These are phyloP conservation scores for Thoreauomyces humboldtii DNA, from an alignment of 192 early-diverging fungal genomes.

Conservation along the genomic window DNA sequence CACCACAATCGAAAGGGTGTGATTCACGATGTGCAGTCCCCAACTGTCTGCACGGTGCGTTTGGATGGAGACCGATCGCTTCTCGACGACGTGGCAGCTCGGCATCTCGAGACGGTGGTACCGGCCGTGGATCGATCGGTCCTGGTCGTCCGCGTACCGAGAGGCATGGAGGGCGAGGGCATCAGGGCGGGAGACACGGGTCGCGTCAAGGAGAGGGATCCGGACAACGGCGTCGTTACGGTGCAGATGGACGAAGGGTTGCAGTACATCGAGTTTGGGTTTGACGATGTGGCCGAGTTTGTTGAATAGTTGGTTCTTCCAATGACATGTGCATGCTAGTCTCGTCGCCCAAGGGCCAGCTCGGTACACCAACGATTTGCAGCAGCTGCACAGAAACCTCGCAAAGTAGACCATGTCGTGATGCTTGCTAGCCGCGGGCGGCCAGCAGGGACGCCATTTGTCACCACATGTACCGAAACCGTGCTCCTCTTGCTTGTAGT, in stretches of 20 bases:
- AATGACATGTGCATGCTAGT: too few species aligned
- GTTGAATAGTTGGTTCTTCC: too few species aligned
- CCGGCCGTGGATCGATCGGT: too few species aligned
- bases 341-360: too few species aligned
- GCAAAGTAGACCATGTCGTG: too few species aligned
- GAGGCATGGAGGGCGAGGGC: conserved; percentile 4
- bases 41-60: conserved; percentile 19
- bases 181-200: conserved; percentile 23
- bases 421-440: too few species aligned
- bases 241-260: conserved; percentile 29
- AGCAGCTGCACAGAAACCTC: too few species aligned
- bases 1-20: conserved; percentile 34
- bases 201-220: conserved; percentile 25
- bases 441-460: too few species aligned
- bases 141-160: too few species aligned
- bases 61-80: conserved; percentile 27
- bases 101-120: not conserved
- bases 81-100: conserved; percentile 12
- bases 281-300: conserved; percentile 29
- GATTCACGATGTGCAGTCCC: conserved; percentile 33
- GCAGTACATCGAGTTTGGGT: conserved; percentile 22
- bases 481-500: too few species aligned
- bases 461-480: too few species aligned
- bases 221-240: conserved; percentile 9
- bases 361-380: too few species aligned